Evolutionary conservation across 2,329 filamentous ascomycete species (phyloP), one percentile per base, ranked within the genome.

Genomic region (Arthrobotrys iridis): DNA sequence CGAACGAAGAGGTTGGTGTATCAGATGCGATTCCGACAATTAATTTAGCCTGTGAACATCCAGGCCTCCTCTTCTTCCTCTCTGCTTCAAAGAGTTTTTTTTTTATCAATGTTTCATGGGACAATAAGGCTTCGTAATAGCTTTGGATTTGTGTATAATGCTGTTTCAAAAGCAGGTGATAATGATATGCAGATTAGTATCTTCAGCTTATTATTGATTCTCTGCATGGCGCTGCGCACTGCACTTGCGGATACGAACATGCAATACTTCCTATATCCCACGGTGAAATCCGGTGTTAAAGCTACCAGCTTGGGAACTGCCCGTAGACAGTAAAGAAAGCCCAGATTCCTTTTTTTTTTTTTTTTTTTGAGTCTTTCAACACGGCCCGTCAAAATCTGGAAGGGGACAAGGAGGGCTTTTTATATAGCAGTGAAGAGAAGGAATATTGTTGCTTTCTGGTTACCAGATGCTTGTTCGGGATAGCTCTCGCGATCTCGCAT

Each of bases 371-470:
- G 43, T 48, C 43, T 66, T 8, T 40, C 30, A n/a, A 55, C 50
- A 55, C 5, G 10, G 28, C 46, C 59, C 58, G 59, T 48, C 18
- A 40, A 57, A 41, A 65, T 72, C 67, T 64, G 67, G 67, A 72
- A 18, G 22, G 22, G 52, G 1, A n/a, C 35, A 22, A 35, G 22
- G 22, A 13, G 15, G 28, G 37, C 26, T 30, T 37, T 66, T 45
- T 37, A 37, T 30, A 46, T 58, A 24, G 30, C 40, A 65, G 68
- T 26, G 68, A 65, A 52, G 68, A 62, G 63, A 73, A 65, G 59
- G 68, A 65, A 58, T 43, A 73, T 65, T 64, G 68, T 73, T 46
- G 68, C 59, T 59, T 73, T 73, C 59, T 64, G 59, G 59, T 65
- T 73, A 59, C 28, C 26, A 66, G 68, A 73, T 73, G 52, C 68